A percentile compares a stretch with the other conserved stretches of the same genome.
Conservation (phyloP, 768 basidiomycete genomes). For the Auricularia sp. region DNA sequence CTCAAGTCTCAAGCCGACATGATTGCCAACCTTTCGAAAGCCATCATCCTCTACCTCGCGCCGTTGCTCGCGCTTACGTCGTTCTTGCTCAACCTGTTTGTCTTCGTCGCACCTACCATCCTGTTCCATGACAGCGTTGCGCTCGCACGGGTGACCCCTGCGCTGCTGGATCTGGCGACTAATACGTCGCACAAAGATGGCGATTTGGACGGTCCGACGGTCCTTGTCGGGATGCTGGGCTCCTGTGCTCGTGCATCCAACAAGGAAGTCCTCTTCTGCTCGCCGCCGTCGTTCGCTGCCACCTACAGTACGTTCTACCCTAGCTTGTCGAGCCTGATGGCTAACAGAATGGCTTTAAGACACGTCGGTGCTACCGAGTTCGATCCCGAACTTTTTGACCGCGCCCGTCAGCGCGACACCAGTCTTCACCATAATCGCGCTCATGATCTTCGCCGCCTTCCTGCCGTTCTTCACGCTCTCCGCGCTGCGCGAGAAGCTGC, state of each 20-base stretch:
- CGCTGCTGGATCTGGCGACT: slow-evolving; percentile 30
- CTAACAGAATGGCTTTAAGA: slow-evolving; percentile 30
- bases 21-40: slow-evolving; percentile 64
- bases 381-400: slow-evolving; percentile 46
- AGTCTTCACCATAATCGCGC: slow-evolving; percentile 50
- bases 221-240: slow-evolving; percentile 59
- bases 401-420: slow-evolving; percentile 55
- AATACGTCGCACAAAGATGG: slow-evolving; percentile 21
- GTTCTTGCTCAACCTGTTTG: slow-evolving; percentile 53
- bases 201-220: slow-evolving; percentile 53
- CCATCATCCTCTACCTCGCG: slow-evolving; percentile 55
- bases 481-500: slow-evolving; percentile 57
- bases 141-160: slow-evolving; percentile 52
- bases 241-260: slow-evolving; percentile 53
- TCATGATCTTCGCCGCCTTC: slow-evolving; percentile 50
- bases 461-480: slow-evolving; percentile 56
- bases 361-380: slow-evolving; percentile 48
- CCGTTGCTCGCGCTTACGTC: slow-evolving; percentile 58
- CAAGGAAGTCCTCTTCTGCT: slow-evolving; percentile 45
- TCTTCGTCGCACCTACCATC: slow-evolving; percentile 56
- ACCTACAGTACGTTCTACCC: slow-evolving; percentile 41
- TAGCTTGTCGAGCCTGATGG: not conserved
- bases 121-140: slow-evolving; percentile 54
- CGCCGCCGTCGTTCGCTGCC: slow-evolving; percentile 43
- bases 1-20: slow-evolving; percentile 25